phyloP scores from a whole-genome alignment of 345 rosid genomes.

The Ceriops tagal region DNA sequence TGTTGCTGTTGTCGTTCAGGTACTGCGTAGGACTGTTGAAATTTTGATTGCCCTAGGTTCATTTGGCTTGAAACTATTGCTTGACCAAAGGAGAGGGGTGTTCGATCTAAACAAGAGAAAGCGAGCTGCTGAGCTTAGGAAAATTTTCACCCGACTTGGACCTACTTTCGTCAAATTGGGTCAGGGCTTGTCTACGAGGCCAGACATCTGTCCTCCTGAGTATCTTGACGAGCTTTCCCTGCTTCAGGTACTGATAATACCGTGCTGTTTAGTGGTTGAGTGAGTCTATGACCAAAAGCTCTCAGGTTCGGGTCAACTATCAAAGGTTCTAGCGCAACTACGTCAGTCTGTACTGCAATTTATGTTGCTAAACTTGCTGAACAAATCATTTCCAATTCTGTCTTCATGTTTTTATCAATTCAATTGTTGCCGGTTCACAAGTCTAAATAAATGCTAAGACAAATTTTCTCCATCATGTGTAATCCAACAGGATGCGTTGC shows the following conservation, averaged over 20 bases:
- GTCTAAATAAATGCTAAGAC: too few relatives aligned
- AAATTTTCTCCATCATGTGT: not conserved
- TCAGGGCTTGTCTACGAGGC: constrained; percentile 95
- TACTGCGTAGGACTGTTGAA: constrained; percentile 61
- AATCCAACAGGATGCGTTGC: constrained; percentile 75
- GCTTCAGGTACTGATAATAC: constrained; percentile 61
- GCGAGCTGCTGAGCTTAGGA: constrained; percentile 61
- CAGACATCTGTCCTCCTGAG: constrained; percentile 92
- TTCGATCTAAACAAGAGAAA: constrained; percentile 64
- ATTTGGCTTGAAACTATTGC: constrained; percentile 55
- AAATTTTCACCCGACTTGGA: constrained; percentile 75
- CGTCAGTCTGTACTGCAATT: too few relatives aligned
- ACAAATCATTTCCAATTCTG: too few relatives aligned
- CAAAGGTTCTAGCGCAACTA: too few relatives aligned
- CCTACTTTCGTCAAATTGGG: constrained; percentile 97
- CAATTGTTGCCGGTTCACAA: too few relatives aligned
- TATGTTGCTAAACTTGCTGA: too few relatives aligned
- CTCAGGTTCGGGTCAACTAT: too few relatives aligned
- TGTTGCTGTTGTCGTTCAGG: constrained; percentile 35
- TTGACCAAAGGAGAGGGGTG: constrained; percentile 66
- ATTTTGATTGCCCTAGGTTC: constrained; percentile 62
- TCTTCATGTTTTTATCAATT: too few relatives aligned
- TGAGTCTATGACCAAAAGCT: too few relatives aligned
- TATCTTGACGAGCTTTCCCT: constrained; percentile 83
- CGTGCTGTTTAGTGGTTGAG: not conserved